Percentiles rank a stretch among this genome's conserved stretches.
phyloP scores from a whole-genome alignment of 1,284 basidiomycete species.

The Apiotrichum veenhuisii region DNA sequence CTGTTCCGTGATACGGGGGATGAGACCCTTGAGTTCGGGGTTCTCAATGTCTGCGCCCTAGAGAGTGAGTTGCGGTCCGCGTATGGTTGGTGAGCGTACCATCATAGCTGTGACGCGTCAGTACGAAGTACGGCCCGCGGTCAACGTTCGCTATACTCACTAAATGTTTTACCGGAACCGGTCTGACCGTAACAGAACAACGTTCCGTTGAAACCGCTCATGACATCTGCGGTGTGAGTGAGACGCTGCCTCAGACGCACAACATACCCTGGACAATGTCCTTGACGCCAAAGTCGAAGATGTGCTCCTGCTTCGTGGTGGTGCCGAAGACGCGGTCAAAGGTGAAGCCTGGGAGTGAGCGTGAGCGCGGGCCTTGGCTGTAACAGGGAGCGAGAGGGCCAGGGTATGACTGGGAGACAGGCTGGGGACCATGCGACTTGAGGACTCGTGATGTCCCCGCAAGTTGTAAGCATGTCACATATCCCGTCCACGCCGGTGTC shows the following conservation, averaged over 20 bases:
- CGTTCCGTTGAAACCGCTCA: slow-evolving; percentile 98
- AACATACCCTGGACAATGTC: slow-evolving; percentile 55
- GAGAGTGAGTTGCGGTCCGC: neutral
- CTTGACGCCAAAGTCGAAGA: slow-evolving; percentile 98
- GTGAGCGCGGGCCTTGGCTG: too few relatives aligned
- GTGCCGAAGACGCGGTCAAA: slow-evolving; percentile 97
- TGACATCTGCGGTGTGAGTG: slow-evolving; percentile 65
- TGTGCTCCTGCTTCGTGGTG: slow-evolving; percentile 84
- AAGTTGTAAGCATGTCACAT: too few relatives aligned
- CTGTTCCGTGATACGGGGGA: slow-evolving; percentile 97
- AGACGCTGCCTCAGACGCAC: neutral
- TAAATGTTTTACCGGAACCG: slow-evolving; percentile 90
- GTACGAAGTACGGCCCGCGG: slow-evolving; percentile 4
- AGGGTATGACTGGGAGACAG: too few relatives aligned
- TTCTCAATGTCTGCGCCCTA: slow-evolving; percentile 97
- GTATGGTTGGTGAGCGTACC: slow-evolving; percentile 54
- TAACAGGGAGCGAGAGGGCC: too few relatives aligned
- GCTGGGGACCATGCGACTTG: too few relatives aligned
- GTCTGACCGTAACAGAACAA: slow-evolving; percentile 99
- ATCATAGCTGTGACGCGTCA: slow-evolving; percentile 69
- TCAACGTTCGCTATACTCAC: slow-evolving; percentile 24
- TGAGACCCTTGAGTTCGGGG: slow-evolving; percentile 86
- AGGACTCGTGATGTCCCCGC: too few relatives aligned
- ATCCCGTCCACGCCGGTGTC: too few relatives aligned
- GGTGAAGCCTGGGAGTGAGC: slow-evolving; percentile 66